phyloP scores from a whole-genome alignment of 257 asterid genomes.

The Nicotiana attenuata region DNA sequence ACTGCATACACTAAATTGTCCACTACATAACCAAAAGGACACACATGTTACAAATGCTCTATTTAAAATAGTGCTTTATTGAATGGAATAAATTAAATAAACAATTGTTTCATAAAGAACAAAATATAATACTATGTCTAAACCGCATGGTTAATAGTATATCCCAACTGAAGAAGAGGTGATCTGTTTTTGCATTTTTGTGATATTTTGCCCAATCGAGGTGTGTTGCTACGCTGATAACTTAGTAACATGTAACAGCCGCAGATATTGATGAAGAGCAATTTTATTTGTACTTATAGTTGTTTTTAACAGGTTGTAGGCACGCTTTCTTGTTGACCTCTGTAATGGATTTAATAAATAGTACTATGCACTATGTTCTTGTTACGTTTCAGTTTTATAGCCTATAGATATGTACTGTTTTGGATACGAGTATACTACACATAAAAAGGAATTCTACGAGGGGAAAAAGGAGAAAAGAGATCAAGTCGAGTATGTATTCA shows the following conservation, averaged over 20 bases:
- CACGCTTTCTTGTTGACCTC: neutral
- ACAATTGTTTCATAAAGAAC: too few relatives aligned
- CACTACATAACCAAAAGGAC: too few relatives aligned
- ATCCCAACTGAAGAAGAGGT: too few relatives aligned
- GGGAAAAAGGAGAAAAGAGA: too few relatives aligned
- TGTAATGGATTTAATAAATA: neutral
- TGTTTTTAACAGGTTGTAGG: neutral
- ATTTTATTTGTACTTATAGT: neutral
- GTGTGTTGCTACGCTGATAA: neutral
- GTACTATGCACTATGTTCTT: neutral
- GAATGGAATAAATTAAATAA: too few relatives aligned
- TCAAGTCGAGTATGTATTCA: too few relatives aligned
- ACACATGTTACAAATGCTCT: too few relatives aligned
- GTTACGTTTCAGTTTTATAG: neutral
- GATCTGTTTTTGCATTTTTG: neutral
- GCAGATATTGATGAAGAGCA: neutral
- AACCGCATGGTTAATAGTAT: too few relatives aligned
- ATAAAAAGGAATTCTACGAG: neutral
- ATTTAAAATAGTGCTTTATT: too few relatives aligned
- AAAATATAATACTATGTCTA: too few relatives aligned
- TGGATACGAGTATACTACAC: neutral
- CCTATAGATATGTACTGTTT: neutral
- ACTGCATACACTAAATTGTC: too few relatives aligned
- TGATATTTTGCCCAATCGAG: neutral
- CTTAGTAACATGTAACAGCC: neutral